Conservation (phyloP, 305 asterid species). For the Solanum hybrid region DNA sequence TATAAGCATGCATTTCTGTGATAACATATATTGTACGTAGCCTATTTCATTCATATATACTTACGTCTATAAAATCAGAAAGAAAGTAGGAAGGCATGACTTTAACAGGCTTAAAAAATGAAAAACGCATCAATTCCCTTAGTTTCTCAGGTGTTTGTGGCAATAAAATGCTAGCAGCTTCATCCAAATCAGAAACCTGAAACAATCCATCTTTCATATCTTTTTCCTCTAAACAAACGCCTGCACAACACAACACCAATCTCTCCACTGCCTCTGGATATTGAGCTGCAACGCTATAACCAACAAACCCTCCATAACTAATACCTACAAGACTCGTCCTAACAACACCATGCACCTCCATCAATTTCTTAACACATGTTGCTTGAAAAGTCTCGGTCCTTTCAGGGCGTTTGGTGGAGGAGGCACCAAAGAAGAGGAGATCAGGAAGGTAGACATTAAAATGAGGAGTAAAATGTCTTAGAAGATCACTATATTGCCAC, state of each 20-base stretch:
- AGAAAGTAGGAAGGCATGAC: constrained; percentile 66
- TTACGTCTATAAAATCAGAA: constrained; percentile 65
- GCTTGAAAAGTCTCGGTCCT: constrained; percentile 82
- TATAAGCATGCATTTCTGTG: background rate
- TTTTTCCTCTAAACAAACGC: constrained; percentile 78
- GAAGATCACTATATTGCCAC: constrained; percentile 92
- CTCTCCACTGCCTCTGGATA: constrained; percentile 57
- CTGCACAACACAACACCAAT: constrained; percentile 78
- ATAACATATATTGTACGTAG: background rate
- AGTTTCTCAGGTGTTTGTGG: constrained; percentile 82
- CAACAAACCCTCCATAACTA: constrained; percentile 84
- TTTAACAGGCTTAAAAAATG: constrained; percentile 56
- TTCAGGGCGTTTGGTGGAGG: constrained; percentile 51
- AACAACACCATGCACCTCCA: constrained; percentile 48
- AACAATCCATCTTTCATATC: constrained; percentile 65
- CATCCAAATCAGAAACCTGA: constrained; percentile 67
- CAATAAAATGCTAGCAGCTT: constrained; percentile 66
- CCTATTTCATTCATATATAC: background rate
- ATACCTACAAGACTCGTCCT: constrained; percentile 68
- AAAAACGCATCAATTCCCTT: constrained; percentile 55
- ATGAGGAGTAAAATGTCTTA: constrained; percentile 60
- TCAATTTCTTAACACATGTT: constrained; percentile 54
- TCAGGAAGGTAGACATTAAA: constrained; percentile 88
- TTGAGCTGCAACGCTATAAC: constrained; percentile 70
- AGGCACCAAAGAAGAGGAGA: constrained; percentile 67